phyloP scores from a whole-genome alignment of 2,329 filamentous ascomycete species.

The Emergomyces pasteurianus region DNA sequence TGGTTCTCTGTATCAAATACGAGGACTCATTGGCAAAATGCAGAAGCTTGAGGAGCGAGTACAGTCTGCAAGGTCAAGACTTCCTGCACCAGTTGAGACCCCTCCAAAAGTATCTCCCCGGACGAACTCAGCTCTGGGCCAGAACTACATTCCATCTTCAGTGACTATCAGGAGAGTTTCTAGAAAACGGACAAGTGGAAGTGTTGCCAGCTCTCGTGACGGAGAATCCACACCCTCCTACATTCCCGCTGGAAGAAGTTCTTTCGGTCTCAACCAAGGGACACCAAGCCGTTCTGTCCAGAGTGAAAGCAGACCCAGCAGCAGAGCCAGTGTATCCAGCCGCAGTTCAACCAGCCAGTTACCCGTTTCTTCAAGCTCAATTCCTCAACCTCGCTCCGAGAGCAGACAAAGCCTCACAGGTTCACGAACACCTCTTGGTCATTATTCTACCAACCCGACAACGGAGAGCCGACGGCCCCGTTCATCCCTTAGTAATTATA shows the following conservation, averaged over 20 bases:
- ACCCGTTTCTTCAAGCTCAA: slow-evolving; percentile 22
- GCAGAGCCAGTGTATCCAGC: slow-evolving; percentile 51
- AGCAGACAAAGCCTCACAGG: slow-evolving; percentile 53
- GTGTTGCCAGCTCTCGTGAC: slow-evolving; percentile 29
- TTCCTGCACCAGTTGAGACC: slow-evolving; percentile 67
- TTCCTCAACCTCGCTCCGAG: slow-evolving; percentile 42
- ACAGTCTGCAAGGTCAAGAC: slow-evolving; percentile 78
- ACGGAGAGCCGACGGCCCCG: slow-evolving; percentile 48
- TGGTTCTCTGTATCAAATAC: slow-evolving; percentile 80
- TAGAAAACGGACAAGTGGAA: slow-evolving; percentile 31
- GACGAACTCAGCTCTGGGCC: slow-evolving; percentile 37
- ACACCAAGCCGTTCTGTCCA: slow-evolving; percentile 18
- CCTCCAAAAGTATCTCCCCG: slow-evolving; percentile 74
- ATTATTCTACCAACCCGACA: slow-evolving; percentile 38
- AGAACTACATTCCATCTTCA: slow-evolving; percentile 40
- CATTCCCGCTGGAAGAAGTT: slow-evolving; percentile 29
- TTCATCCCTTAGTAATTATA: slow-evolving; percentile 56
- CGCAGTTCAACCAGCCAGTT: slow-evolving; percentile 30
- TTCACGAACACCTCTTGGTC: slow-evolving; percentile 51
- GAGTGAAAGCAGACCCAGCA: slow-evolving; percentile 55
- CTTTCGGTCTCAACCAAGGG: slow-evolving; percentile 31
- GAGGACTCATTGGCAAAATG: slow-evolving; percentile 91
- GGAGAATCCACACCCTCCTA: slow-evolving; percentile 26
- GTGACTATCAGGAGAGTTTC: slow-evolving; percentile 41
- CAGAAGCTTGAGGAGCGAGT: slow-evolving; percentile 89